Conservation (phyloP, 2,329 filamentous ascomycete genomes). For the Sphaerulina populicola region DNA sequence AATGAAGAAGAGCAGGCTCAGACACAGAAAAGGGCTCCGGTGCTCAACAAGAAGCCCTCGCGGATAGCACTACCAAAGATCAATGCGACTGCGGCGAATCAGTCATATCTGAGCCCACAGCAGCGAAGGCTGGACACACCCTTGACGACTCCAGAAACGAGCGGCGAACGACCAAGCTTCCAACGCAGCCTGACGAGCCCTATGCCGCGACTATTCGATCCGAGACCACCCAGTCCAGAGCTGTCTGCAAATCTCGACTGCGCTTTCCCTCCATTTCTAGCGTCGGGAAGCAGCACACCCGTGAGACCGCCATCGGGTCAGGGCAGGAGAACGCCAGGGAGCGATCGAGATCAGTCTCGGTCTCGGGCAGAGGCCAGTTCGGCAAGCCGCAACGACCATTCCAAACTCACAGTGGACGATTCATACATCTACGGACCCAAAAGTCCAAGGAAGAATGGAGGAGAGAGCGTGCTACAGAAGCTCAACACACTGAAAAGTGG, state of each 20-base stretch:
- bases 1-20: slow-evolving; percentile 10
- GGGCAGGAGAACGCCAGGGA: slow-evolving; percentile 22
- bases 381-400: slow-evolving; percentile 20
- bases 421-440: slow-evolving; percentile 31
- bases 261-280: slow-evolving; percentile 48
- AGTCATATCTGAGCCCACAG: slow-evolving; percentile 25
- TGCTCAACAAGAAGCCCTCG: slow-evolving; percentile 13
- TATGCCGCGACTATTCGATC: slow-evolving; percentile 27
- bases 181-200: slow-evolving; percentile 28
- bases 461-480: slow-evolving; percentile 44
- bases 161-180: slow-evolving; percentile 23
- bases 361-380: slow-evolving; percentile 22
- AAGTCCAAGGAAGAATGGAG: slow-evolving; percentile 37
- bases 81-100: slow-evolving; percentile 28
- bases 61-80: slow-evolving; percentile 25
- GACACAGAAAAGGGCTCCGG: slow-evolving; percentile 12
- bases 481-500: slow-evolving; percentile 56
- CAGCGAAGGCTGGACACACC: slow-evolving; percentile 52
- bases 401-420: slow-evolving; percentile 14
- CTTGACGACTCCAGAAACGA: slow-evolving; percentile 31
- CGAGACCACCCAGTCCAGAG: slow-evolving; percentile 36
- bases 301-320: slow-evolving; percentile 23
- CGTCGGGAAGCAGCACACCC: slow-evolving; percentile 10
- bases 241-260: slow-evolving; percentile 41
- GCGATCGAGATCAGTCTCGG: slow-evolving; percentile 8